Conservation (phyloP, 495 filamentous ascomycete species). For the Aspergillus nidulans region DNA sequence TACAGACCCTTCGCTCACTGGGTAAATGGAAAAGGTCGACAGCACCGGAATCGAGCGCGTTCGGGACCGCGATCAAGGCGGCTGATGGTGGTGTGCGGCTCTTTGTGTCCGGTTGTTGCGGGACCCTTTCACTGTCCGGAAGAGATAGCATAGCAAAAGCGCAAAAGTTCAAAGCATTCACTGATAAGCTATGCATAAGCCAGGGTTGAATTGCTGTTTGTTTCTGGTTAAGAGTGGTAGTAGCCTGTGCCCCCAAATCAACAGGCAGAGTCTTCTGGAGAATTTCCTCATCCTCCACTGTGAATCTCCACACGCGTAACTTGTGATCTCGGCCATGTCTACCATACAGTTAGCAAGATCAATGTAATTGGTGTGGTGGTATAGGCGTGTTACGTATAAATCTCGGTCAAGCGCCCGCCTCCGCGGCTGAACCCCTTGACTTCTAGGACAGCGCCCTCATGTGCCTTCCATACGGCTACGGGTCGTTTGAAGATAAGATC, state of each 20-base stretch:
- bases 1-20: constrained; percentile 60
- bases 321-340: constrained; percentile 91
- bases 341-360: not conserved
- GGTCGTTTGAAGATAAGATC: constrained; percentile 76
- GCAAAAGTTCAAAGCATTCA: constrained; percentile 96
- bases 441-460: constrained; percentile 73
- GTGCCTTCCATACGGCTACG: constrained; percentile 81
- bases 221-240: constrained; percentile 19
- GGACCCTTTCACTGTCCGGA: not conserved
- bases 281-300: constrained; percentile 45
- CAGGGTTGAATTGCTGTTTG: constrained; percentile 56
- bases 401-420: constrained; percentile 50
- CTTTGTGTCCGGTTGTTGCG: not conserved
- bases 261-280: constrained; percentile 71
- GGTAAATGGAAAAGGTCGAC: constrained; percentile 88
- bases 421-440: constrained; percentile 51
- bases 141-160: constrained; percentile 61
- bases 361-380: constrained; percentile 5
- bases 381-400: constrained; percentile 60
- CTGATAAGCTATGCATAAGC: constrained; percentile 75
- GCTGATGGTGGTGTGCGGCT: constrained; percentile 8
- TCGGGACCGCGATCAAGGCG: constrained; percentile 71
- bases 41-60: constrained; percentile 69
- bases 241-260: constrained; percentile 31
- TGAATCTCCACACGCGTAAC: constrained; percentile 77